Evolutionary conservation across 2,329 filamentous ascomycete genomes (phyloP).

Genomic region (Calonectria leucothoes): DNA sequence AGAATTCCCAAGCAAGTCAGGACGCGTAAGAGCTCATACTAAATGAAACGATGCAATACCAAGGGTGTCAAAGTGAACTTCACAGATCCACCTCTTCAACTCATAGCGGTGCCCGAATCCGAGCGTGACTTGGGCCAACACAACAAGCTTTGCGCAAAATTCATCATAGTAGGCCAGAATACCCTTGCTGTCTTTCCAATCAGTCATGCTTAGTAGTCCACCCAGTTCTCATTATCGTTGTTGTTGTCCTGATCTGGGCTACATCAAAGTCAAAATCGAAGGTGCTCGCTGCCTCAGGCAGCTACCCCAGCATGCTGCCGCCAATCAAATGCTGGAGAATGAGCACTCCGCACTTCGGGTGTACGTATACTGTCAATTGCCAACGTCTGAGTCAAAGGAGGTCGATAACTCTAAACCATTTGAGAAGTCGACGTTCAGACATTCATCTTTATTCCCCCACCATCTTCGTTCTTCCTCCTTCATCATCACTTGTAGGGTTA

Average conservation of each 20-base stretch:
- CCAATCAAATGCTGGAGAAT: constrained; percentile 34
- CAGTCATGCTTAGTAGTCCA: background rate
- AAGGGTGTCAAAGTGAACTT: background rate
- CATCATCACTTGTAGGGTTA: background rate
- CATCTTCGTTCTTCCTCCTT: background rate
- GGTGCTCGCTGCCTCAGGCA: background rate
- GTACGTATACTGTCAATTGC: constrained; percentile 28
- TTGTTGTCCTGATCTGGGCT: background rate
- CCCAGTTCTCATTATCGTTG: background rate
- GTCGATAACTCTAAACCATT: constrained; percentile 30
- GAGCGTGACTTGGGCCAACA: background rate
- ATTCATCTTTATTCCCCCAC: constrained; percentile 7
- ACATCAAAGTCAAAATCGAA: background rate
- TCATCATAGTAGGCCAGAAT: background rate
- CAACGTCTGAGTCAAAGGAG: constrained; percentile 39
- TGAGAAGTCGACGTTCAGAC: constrained; percentile 21
- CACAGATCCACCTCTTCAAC: background rate
- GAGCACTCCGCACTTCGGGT: constrained; percentile 31
- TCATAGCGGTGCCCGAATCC: background rate
- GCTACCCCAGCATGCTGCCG: background rate
- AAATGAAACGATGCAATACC: background rate
- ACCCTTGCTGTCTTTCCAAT: background rate
- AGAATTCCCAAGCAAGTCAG: background rate
- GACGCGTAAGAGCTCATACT: background rate
- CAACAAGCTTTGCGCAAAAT: background rate